Base-by-base conservation (phyloP, 495 filamentous ascomycete species). In the Alectoria sarmentosa region DNA sequence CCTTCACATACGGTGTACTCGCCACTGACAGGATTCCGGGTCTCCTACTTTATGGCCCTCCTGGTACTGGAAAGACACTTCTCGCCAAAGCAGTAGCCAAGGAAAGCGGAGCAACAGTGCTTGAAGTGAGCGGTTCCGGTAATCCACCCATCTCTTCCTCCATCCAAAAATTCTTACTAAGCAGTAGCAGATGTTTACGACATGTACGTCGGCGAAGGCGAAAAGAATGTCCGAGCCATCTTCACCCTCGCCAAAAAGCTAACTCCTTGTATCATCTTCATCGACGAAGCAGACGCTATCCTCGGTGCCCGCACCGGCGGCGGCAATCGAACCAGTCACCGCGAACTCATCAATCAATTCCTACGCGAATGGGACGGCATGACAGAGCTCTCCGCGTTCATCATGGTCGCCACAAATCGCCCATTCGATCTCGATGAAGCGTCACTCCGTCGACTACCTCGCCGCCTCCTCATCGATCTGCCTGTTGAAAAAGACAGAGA, bases 391-490 rank as follows among this genome's bases (percentile, higher is more conserved):
- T 88, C 88, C 10, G 91, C 92, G 3, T 98, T 98, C 75, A 95
- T 98, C 73, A 97, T 98, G 95, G 91, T 98, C 0, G 94, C 94
- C n/a, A 96, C 91, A 17, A 98, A 98, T 72, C 80, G 93, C 19
- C 93, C 93, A 0, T 96, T 96, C 65, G 92, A 98, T 70, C 83
- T 98, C 2, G 94, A 98, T 70, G 94, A 98, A 69, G 94, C 94
- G 3, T 90, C 96, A 28, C 84, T 98, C 28, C 82, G 94, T 39
- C 76, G 81, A 37, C 82, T 98, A 28, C 95, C 94, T 10, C 79
- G 94, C 30, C 82, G 91, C 62, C 79, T 98, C 19, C 80, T 98
- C 0, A 87, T 98, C 49, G 94, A 98, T 72, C 80, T 98, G 8
- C 94, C 94, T 1, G 83, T 86, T 0, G 82, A 87, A 67, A 77